Conservation (phyloP, 345 rosid species). For the Brassica incana region DNA sequence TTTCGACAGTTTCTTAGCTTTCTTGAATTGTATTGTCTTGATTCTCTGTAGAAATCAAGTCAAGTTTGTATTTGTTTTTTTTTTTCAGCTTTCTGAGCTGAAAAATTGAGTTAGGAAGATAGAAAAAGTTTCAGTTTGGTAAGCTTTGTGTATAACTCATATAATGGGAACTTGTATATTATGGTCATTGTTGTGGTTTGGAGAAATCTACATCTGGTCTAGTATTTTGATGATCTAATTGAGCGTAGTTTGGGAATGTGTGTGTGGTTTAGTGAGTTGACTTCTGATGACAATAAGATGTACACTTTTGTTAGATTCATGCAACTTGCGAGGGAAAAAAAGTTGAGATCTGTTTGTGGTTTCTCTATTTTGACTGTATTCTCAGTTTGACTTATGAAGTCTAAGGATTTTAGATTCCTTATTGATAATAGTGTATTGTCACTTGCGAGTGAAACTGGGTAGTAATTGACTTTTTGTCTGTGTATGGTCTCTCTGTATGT, state of each 20-base stretch:
- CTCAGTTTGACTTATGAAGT: conserved; percentile 22
- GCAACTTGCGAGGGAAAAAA: not conserved
- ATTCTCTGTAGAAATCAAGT: not conserved
- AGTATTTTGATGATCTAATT: not conserved
- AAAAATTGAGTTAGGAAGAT: not conserved
- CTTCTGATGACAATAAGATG: conserved; percentile 23
- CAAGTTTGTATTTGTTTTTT: conserved; percentile 9
- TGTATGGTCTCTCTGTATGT: not conserved
- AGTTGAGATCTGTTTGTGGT: conserved; percentile 28
- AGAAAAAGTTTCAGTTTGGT: conserved; percentile 18
- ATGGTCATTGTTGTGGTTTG: conserved; percentile 7
- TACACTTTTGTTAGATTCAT: conserved; percentile 20
- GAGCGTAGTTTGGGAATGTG: conserved; percentile 20
- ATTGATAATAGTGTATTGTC: conserved; percentile 18
- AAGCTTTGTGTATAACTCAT: not conserved
- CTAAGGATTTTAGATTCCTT: conserved; percentile 21
- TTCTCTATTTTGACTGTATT: conserved; percentile 22
- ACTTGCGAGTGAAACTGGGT: conserved; percentile 8
- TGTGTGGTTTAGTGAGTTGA: conserved; percentile 19
- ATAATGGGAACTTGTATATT: conserved; percentile 1
- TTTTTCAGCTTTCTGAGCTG: not conserved
- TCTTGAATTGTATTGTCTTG: conserved; percentile 8
- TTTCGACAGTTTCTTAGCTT: not conserved
- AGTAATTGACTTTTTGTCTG: conserved; percentile 1
- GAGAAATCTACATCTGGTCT: conserved; percentile 13